phyloP scores from a whole-genome alignment of 1,284 basidiomycete species.

The Pseudozyma pruni region DNA sequence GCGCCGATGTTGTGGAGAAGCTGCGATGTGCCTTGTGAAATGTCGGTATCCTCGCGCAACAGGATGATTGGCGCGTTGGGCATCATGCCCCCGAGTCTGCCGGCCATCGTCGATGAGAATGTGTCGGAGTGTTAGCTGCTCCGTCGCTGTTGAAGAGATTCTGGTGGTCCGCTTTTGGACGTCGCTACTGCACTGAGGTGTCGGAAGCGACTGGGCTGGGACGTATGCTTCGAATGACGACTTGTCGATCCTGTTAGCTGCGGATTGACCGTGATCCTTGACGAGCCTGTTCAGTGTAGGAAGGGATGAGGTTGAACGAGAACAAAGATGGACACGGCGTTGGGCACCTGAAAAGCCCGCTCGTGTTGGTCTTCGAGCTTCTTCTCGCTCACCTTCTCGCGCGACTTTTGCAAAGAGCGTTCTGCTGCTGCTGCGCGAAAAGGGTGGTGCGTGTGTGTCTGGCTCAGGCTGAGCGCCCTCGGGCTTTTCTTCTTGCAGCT shows the following conservation, averaged over 20 bases:
- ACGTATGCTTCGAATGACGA: not conserved
- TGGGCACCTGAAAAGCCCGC: not conserved
- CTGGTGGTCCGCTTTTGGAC: not conserved
- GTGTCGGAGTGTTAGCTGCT: not conserved
- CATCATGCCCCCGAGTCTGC: constrained; percentile 56
- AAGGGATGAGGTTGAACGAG: constrained; percentile 1
- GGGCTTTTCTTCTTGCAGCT: constrained; percentile 42
- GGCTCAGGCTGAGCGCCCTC: constrained; percentile 4
- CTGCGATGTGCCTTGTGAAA: constrained; percentile 93
- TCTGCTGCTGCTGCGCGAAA: constrained; percentile 10
- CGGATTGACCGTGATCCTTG: too few species aligned
- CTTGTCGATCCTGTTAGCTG: not conserved
- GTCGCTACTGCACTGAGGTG: not conserved
- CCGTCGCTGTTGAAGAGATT: not conserved
- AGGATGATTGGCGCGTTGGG: constrained; percentile 64
- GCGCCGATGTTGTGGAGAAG: constrained; percentile 88
- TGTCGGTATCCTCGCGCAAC: constrained; percentile 83
- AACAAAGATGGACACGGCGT: too few species aligned
- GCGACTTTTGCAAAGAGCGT: constrained; percentile 21
- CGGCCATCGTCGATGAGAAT: constrained; percentile 31
- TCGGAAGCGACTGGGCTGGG: not conserved
- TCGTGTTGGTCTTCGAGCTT: constrained; percentile 45
- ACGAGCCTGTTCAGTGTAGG: too few species aligned
- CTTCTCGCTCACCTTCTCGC: constrained; percentile 30
- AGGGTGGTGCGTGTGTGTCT: not conserved